Evolutionary conservation across 2,329 filamentous ascomycete genomes (phyloP), one percentile per base, ranked within the genome.

Genomic region (Macrophomina phaseolina): DNA sequence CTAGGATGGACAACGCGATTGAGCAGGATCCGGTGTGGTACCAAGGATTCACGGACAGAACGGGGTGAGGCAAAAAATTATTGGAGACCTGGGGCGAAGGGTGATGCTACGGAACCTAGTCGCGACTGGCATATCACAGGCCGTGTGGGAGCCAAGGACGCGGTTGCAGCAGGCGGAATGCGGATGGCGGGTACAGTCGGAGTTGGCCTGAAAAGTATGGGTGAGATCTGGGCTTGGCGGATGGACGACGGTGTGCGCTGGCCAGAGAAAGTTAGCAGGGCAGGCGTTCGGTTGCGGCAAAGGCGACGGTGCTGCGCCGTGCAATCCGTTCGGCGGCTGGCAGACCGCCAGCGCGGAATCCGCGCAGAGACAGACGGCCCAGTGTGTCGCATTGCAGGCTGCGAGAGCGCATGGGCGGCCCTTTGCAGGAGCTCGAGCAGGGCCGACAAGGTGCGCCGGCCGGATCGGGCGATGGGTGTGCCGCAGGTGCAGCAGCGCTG

Each of bases 381-480:
- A 23, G 23, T 46, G 38, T 32, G 55, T 60, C 58, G 58, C 30
- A 16, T 45, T 45, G 42, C 42, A 45, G 42, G 5, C 9, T 45
- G 42, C 42, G 8, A 23, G 23, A 23, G 23, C 23, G 23, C 23
- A 23, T 23, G 11, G 8, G 42, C 42, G 7, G 45, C 45, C 45
- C 40, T 48, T 38, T 62, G 58, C 58, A 62, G 58, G 9, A 48
- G 56, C 30, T 62, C 58, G 58, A 62, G 49, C 58, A 62, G 58
- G 5, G 12, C 18, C 40, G 32, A 55, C 6, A 14, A n/a, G 42
- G 56, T 38, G 12, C 23, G 28, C 23, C 38, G 56, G 56, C 56
- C 56, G 56, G 56, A 61, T 61, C 30, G 56, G 30, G 56, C 56
- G 56, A 34, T 30, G 40, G 12, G 55, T 40, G 42, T 16, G 46